Percentiles rank a stretch among this genome's conserved stretches.
phyloP scores from a whole-genome alignment of 805 yeast species.

The Teunomyces tritomae region DNA sequence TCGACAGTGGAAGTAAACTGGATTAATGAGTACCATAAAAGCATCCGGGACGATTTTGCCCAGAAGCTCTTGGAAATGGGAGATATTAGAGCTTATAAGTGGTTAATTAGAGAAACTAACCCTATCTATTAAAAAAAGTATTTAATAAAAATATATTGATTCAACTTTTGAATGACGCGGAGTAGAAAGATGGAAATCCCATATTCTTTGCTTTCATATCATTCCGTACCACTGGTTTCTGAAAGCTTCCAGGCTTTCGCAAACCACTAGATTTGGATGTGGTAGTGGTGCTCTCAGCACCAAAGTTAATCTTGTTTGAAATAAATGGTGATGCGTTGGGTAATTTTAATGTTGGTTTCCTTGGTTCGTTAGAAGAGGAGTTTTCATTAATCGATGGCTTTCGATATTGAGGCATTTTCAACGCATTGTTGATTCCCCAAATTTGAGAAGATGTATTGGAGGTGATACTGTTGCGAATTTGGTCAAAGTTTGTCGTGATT shows the following conservation, averaged over 20 bases:
- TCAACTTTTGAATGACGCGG: constrained; percentile 3
- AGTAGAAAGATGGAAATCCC: constrained; percentile 4
- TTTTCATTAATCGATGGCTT: constrained; percentile 10
- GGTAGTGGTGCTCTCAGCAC: constrained; percentile 6
- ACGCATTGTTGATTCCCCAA: constrained; percentile 10
- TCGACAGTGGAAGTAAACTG: constrained; percentile 30
- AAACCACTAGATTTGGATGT: constrained; percentile 14
- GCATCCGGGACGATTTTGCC: constrained; percentile 31
- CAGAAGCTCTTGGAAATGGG: constrained; percentile 47
- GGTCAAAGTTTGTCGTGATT: constrained; percentile 12
- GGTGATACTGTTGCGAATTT: constrained; percentile 12
- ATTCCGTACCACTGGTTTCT: constrained; percentile 19
- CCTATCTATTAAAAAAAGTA: constrained; percentile 17
- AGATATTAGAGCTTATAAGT: constrained; percentile 58
- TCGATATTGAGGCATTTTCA: constrained; percentile 27
- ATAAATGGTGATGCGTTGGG: constrained; percentile 27
- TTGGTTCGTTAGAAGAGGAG: constrained; percentile 3
- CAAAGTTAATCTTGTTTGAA: constrained; percentile 23
- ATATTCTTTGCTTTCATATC: constrained; percentile 15
- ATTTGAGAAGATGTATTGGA: constrained; percentile 6
- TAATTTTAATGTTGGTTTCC: constrained; percentile 16
- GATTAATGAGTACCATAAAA: constrained; percentile 39
- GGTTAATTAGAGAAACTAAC: constrained; percentile 69
- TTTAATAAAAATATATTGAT: constrained; percentile 1
- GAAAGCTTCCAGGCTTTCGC: constrained; percentile 35